Evolutionary conservation across 345 rosid species (phyloP).

Genomic region (Gossypium rotundifolium): DNA sequence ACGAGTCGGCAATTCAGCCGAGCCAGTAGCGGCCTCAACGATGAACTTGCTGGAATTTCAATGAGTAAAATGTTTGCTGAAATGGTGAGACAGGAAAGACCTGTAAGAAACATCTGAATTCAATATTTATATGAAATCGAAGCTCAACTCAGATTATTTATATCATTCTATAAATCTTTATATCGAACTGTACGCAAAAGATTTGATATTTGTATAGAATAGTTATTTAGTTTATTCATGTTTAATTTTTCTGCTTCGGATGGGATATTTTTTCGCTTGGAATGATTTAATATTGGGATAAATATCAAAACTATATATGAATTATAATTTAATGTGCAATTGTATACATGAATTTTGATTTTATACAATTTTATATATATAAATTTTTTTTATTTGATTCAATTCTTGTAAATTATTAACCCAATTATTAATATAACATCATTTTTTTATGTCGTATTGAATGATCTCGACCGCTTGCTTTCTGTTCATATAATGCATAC

Average conservation of each 20-base stretch:
- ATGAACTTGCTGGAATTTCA: conserved; percentile 38
- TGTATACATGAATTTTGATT: too few species aligned
- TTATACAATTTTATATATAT: too few species aligned
- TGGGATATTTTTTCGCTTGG: not conserved
- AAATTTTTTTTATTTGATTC: too few species aligned
- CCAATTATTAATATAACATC: too few species aligned
- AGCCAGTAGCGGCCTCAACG: conserved; percentile 23
- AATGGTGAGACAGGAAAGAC: conserved; percentile 51
- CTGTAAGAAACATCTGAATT: not conserved
- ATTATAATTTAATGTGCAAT: too few species aligned
- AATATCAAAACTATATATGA: too few species aligned
- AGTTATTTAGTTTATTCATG: not conserved
- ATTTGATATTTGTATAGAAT: not conserved
- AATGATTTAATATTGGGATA: too few species aligned
- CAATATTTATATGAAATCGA: not conserved
- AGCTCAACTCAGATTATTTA: not conserved
- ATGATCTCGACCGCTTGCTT: not conserved
- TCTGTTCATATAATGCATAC: too few species aligned
- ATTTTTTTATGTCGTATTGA: not conserved
- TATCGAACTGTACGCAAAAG: not conserved
- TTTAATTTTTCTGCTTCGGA: not conserved
- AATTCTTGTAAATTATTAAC: too few species aligned
- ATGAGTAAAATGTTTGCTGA: conserved; percentile 65
- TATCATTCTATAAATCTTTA: not conserved
- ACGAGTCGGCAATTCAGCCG: conserved; percentile 23